Evolutionary conservation across 768 basidiomycete species (phyloP).

Genomic region (Infundibulicybe gibba): DNA sequence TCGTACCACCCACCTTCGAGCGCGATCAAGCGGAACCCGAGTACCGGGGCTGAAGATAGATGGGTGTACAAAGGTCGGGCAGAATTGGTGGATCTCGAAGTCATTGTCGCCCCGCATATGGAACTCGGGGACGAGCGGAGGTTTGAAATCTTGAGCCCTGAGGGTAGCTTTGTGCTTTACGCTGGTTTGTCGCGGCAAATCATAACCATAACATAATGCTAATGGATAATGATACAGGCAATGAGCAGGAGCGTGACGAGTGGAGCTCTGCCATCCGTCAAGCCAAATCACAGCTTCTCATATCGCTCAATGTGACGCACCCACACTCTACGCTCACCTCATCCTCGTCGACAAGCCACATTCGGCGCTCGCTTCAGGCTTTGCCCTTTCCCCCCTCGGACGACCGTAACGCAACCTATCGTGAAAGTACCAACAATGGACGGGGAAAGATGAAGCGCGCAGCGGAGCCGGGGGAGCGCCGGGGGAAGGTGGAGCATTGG

Average conservation of each 20-base stretch:
- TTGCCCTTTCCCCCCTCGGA: slow-evolving; percentile 63
- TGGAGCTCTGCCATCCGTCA: slow-evolving; percentile 69
- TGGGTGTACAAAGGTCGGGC: slow-evolving; percentile 73
- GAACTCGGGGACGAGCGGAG: slow-evolving; percentile 50
- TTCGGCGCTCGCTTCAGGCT: slow-evolving; percentile 71
- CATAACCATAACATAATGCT: neutral
- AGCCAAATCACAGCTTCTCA: slow-evolving; percentile 69
- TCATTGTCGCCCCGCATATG: slow-evolving; percentile 50
- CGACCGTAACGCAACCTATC: slow-evolving; percentile 31
- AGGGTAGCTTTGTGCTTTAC: slow-evolving; percentile 73
- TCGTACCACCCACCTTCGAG: slow-evolving; percentile 25
- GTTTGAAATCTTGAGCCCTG: slow-evolving; percentile 76
- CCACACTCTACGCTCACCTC: slow-evolving; percentile 82
- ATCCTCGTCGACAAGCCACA: slow-evolving; percentile 70
- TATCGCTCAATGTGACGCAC: slow-evolving; percentile 64
- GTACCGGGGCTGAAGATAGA: slow-evolving; percentile 48
- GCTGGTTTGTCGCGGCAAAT: slow-evolving; percentile 39
- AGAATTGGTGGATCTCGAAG: slow-evolving; percentile 72
- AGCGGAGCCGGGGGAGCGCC: slow-evolving; percentile 26
- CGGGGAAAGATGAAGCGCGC: slow-evolving; percentile 11
- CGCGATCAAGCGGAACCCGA: slow-evolving; percentile 24
- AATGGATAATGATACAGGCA: slow-evolving; percentile 28
- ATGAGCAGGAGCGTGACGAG: slow-evolving; percentile 52
- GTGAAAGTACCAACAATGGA: slow-evolving; percentile 12
- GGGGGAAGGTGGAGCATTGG: slow-evolving; percentile 72